Base-by-base conservation (phyloP, 768 basidiomycete species). In the Tulasnella sp. region DNA sequence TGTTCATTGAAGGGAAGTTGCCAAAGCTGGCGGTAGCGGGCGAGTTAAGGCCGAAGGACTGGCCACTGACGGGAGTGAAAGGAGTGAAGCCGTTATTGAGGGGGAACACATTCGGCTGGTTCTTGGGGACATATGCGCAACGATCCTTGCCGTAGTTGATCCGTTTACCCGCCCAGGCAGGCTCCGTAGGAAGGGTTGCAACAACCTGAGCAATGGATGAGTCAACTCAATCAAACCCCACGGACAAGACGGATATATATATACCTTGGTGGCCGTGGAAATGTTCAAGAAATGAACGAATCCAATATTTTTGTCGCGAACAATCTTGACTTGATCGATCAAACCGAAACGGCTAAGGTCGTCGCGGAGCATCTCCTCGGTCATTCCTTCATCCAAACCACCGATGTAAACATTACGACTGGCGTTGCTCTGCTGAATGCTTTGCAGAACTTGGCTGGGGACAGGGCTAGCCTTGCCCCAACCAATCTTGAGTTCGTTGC, bases 281-380 rank as follows among this genome's bases (percentile, higher is more conserved):
- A 99, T 96, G 68, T 86, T 90, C 66, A 99, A 74, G 75, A 98
- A 98, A 71, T 99, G 96, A 17, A 99, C 92, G 68, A 99, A 99
- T 2, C 93, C 96, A 58, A 98, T 98, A 66, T 96, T 96, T 78
- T 97, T 97, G 74, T 99, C 96, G 60, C 94, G 74, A 50, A 98
- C 96, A 66, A 99, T 97, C 79, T 99, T 99, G 68, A 99, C 93
- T 69, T 98, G 94, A 71, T 99, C 96, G 65, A 99, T 97, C 27
- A 94, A 75, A 19, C 96, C 96, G 66, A 94, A 99, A 40, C 86
- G 77, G 65, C 84, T 83, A 21, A 98, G 74, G 67, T 97, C 92
- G 61, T 98, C 92, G 32, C 94, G 73, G 31, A 99, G 73, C 71
- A 82, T 81, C 70, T 93, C 87, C 73, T 98, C 96, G 1, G 89